These are phyloP conservation scores for Irpex lacteus DNA, from an alignment of 1,284 basidiomycete genomes.

Conservation along the genomic window DNA sequence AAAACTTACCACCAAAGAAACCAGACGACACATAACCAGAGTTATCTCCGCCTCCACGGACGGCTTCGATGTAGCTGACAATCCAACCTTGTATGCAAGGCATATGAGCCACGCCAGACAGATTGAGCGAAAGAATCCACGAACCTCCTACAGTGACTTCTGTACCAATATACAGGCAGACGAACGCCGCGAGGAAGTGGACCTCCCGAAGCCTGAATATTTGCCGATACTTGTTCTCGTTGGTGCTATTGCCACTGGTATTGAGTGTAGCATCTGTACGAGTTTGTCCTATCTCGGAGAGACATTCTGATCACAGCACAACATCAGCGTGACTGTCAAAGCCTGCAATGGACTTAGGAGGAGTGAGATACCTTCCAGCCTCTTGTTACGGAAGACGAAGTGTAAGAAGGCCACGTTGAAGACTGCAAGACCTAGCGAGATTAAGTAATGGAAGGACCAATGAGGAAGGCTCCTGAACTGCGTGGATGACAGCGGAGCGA, in stretches of 20 bases:
- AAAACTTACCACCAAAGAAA: constrained; percentile 43
- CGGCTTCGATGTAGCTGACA: constrained; percentile 45
- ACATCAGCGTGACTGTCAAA: no score
- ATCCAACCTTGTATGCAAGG: constrained; percentile 36
- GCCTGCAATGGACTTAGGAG: no score
- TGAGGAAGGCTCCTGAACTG: constrained; percentile 49
- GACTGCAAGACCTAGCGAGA: constrained; percentile 53
- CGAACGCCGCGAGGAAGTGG: constrained; percentile 43
- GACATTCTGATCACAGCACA: constrained; percentile 24
- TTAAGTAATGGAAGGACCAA: constrained; percentile 68
- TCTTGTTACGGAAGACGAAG: constrained; percentile 51
- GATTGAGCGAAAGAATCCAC: no score
- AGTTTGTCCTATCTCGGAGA: constrained; percentile 32
- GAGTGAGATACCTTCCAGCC: constrained; percentile 39
- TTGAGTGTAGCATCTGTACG: constrained; percentile 11
- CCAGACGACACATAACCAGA: constrained; percentile 51
- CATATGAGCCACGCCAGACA: no score
- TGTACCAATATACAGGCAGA: constrained; percentile 44
- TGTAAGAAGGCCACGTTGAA: constrained; percentile 42
- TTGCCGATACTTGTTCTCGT: constrained; percentile 35
- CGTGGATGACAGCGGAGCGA: constrained; percentile 60
- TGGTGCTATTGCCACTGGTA: constrained; percentile 3
- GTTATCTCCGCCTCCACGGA: constrained; percentile 43
- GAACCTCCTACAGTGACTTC: constrained; percentile 47
- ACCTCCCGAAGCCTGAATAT: constrained; percentile 36